Base-by-base conservation (phyloP, 176 grass and related monocot genomes). In the Aegilops longissima region DNA sequence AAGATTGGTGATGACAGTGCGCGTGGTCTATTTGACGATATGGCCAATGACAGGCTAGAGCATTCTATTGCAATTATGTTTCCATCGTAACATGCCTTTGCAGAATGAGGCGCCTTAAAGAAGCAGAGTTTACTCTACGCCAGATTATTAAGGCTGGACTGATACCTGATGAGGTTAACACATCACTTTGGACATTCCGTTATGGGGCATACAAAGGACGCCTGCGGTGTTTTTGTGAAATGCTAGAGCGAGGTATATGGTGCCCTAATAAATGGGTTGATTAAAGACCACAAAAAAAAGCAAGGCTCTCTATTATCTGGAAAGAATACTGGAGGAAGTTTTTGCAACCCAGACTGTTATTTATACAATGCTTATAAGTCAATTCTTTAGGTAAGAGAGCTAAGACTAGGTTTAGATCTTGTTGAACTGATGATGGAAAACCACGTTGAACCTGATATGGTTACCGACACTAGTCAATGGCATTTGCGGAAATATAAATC, bases 351-450 rank as follows among this genome's bases (percentile, higher is more conserved):
- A 90, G 74, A 87, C 74, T 44, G 59, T 90, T 83, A 68, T 87
- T 66, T 90, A 87, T 62, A 87, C 84, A 84, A 83, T 87, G 66
- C 80, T 91, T 66, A 66, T 79, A 35, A 86, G 73, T 86, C 84
- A 90, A 31, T 78, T 90, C 31, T 90, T 86, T 40, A 86, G 74
- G 73, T 86, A 86, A 65, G 85, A 18, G 79, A 42, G 1, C 56
- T 68, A 18, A 59, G 51, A 2, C 47, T 90, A 83, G 66, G 84
- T 51, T 56, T 90, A 45, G 80, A 84, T 61, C 58, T 90, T 45
- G 58, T 83, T 87, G 31, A 47, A 30, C 45, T 87, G 73, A 83
- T 83, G 84, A 68, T 79, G 20, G 47, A 62, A 74, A 87, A 80
- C 45, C 67, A 87, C 61, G 66, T 91, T 80, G 59, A 87, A 75